Evolutionary conservation across 2,329 filamentous ascomycete species (phyloP).

Genomic region (Akanthomyces dipterigenus): DNA sequence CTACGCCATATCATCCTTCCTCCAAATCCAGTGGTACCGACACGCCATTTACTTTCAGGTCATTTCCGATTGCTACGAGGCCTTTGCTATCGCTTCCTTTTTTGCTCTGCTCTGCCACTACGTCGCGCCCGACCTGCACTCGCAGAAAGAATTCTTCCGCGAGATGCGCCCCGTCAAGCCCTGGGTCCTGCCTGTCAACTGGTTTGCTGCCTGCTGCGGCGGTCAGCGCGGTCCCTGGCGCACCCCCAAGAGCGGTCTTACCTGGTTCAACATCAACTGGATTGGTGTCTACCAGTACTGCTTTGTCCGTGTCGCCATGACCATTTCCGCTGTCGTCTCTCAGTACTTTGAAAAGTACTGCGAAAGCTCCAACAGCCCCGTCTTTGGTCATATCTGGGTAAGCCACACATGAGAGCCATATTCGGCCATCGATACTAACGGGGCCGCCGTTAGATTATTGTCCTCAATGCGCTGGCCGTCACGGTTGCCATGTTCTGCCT

Average conservation of each 20-base stretch:
- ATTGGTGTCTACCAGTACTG: constrained; percentile 80
- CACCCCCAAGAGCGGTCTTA: constrained; percentile 72
- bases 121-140: constrained; percentile 67
- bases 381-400: constrained; percentile 83
- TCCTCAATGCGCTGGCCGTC: constrained; percentile 65
- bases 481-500: constrained; percentile 83
- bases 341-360: constrained; percentile 68
- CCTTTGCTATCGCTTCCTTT: constrained; percentile 81
- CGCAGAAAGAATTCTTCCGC: constrained; percentile 77
- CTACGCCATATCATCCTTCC: constrained; percentile 67
- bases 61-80: constrained; percentile 79
- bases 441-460: constrained; percentile 47
- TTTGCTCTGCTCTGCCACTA: constrained; percentile 79
- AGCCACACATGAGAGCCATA: constrained; percentile 15
- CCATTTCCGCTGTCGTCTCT: constrained; percentile 66
- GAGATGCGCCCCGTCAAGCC: constrained; percentile 55
- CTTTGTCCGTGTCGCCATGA: constrained; percentile 73
- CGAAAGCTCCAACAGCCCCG: constrained; percentile 67
- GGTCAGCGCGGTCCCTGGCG: constrained; percentile 63
- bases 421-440: constrained; percentile 3
- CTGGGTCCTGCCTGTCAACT: constrained; percentile 70
- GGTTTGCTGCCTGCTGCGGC: constrained; percentile 64
- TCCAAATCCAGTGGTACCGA: constrained; percentile 67
- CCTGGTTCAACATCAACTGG: constrained; percentile 88
- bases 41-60: constrained; percentile 77